These are phyloP conservation scores for Rhodomyrtus psidioides DNA, from an alignment of 441 rosid species.

Conservation along the genomic window DNA sequence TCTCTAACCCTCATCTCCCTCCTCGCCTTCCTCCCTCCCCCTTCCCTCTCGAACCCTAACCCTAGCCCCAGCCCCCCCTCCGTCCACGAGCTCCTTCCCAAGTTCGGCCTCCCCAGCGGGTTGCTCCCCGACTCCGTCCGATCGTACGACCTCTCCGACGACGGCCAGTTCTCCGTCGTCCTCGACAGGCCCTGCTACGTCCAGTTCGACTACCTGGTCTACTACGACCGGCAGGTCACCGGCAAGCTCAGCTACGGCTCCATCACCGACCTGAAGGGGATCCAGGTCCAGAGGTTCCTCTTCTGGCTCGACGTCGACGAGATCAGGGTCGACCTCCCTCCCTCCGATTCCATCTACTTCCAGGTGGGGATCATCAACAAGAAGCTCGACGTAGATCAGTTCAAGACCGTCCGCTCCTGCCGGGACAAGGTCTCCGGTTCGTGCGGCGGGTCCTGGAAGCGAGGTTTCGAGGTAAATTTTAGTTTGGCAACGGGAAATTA, in stretches of 20 bases:
- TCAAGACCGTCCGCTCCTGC: slow-evolving; percentile 83
- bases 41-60: neutral
- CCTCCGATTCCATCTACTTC: slow-evolving; percentile 73
- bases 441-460: slow-evolving; percentile 36
- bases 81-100: slow-evolving; percentile 71
- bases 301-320: slow-evolving; percentile 78
- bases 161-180: slow-evolving; percentile 51
- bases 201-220: slow-evolving; percentile 76
- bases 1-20: neutral
- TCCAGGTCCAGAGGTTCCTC: slow-evolving; percentile 67
- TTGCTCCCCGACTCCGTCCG: slow-evolving; percentile 56
- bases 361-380: slow-evolving; percentile 81
- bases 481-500: neutral
- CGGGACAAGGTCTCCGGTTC: slow-evolving; percentile 34
- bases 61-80: slow-evolving; percentile 16
- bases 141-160: slow-evolving; percentile 49
- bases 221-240: slow-evolving; percentile 54
- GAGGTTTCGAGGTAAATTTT: slow-evolving; percentile 37
- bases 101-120: slow-evolving; percentile 84
- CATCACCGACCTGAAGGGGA: slow-evolving; percentile 61
- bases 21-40: slow-evolving; percentile 10
- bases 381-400: slow-evolving; percentile 77
- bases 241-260: slow-evolving; percentile 72
- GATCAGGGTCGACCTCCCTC: slow-evolving; percentile 89
- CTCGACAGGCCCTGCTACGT: slow-evolving; percentile 50